Conservation (phyloP, 768 basidiomycete species). For the Flagelloscypha sp. region DNA sequence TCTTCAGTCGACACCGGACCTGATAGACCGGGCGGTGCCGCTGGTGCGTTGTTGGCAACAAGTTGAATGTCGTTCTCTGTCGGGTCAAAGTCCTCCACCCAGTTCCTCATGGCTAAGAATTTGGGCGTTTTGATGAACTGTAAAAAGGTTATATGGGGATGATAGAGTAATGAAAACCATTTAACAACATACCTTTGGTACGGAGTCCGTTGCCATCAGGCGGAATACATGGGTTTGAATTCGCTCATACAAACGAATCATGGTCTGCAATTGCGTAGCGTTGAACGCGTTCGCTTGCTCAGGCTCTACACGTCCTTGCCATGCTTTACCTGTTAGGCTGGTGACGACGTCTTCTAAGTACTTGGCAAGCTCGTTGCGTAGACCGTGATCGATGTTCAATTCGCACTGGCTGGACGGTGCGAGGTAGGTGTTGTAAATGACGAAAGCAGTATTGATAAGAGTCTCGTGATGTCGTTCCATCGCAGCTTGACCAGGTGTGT, state of each 20-base stretch:
- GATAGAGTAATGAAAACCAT: conserved; percentile 5
- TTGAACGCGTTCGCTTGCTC: conserved; percentile 80
- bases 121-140: conserved; percentile 86
- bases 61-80: conserved; percentile 52
- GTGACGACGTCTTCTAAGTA: conserved; percentile 90
- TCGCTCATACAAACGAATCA: conserved; percentile 89
- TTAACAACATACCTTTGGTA: conserved; percentile 69
- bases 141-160: conserved; percentile 6
- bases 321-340: conserved; percentile 63
- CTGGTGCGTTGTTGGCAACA: conserved; percentile 41
- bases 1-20: conserved; percentile 63
- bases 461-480: conserved; percentile 98
- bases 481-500: conserved; percentile 69
- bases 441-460: conserved; percentile 88
- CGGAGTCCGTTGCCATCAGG: conserved; percentile 96
- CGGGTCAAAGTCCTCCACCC: conserved; percentile 70
- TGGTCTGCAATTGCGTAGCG: conserved; percentile 89
- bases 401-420: conserved; percentile 94
- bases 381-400: conserved; percentile 95
- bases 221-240: conserved; percentile 97
- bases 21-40: conserved; percentile 63
- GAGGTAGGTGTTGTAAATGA: conserved; percentile 90
- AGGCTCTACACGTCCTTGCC: conserved; percentile 74
- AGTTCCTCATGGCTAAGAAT: conserved; percentile 72
- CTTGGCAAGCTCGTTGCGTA: conserved; percentile 88